Conservation (phyloP, 495 filamentous ascomycete species). For the Trichoderma virens region DNA sequence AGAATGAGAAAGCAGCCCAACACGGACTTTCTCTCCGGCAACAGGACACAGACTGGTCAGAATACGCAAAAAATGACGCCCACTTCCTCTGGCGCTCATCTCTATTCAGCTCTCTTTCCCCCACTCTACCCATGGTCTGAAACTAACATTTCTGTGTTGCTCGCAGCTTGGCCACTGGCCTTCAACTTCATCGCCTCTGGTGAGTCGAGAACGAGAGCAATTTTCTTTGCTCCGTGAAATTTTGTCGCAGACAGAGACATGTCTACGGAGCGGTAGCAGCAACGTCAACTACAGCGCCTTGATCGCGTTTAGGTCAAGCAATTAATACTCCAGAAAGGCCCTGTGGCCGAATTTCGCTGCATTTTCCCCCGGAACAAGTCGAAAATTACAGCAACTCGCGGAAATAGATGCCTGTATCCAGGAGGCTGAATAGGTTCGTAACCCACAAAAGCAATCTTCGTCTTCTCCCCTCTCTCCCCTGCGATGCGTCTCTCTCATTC, state of each 20-base stretch:
- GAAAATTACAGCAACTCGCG: neutral
- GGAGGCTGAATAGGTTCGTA: constrained; percentile 8
- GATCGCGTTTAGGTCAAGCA: too few species aligned
- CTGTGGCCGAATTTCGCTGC: neutral
- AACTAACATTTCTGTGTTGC: constrained; percentile 1
- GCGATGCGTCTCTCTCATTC: neutral
- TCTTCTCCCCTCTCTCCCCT: constrained; percentile 7
- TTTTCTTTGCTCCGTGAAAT: neutral
- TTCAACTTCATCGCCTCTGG: constrained; percentile 78
- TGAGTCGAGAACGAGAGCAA: constrained; percentile 46
- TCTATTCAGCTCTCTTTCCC: neutral
- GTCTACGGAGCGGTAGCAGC: constrained; percentile 34
- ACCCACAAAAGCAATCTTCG: constrained; percentile 8
- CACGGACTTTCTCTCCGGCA: constrained; percentile 58
- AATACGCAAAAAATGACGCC: constrained; percentile 15
- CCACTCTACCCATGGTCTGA: neutral
- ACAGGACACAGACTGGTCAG: constrained; percentile 70
- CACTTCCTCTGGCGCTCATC: too few species aligned
- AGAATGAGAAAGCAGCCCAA: constrained; percentile 59
- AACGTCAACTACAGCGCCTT: constrained; percentile 1
- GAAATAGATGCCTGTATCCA: neutral
- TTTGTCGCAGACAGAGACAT: neutral
- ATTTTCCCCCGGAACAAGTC: neutral
- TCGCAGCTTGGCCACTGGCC: constrained; percentile 59
- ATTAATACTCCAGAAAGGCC: neutral